Conservation (phyloP, 495 filamentous ascomycete species). For the Chaetomium cochliodes region DNA sequence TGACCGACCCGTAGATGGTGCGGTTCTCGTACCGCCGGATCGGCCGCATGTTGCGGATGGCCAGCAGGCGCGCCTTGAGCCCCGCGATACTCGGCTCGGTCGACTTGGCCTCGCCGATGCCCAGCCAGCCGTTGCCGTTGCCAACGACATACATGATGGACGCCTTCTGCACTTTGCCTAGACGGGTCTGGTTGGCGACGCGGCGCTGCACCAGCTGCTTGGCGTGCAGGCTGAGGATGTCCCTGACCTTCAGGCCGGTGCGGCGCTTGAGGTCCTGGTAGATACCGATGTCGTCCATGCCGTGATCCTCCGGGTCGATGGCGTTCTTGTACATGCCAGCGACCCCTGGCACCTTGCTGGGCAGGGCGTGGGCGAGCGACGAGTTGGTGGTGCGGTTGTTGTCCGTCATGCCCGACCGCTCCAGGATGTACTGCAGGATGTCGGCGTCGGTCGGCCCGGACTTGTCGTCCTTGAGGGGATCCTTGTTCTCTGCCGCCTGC, state of each 20-base stretch:
- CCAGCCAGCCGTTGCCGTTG: slow-evolving; percentile 78
- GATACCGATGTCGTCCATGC: slow-evolving; percentile 42
- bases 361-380: slow-evolving; percentile 44
- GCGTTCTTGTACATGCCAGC: slow-evolving; percentile 50
- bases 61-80: slow-evolving; percentile 66
- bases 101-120: slow-evolving; percentile 86
- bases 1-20: slow-evolving; percentile 84
- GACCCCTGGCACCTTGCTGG: slow-evolving; percentile 46
- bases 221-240: slow-evolving; percentile 55
- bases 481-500: slow-evolving; percentile 38
- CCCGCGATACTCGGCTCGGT: slow-evolving; percentile 64
- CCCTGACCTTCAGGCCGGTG: slow-evolving; percentile 61
- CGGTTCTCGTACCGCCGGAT: slow-evolving; percentile 84
- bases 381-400: slow-evolving; percentile 37
- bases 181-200: slow-evolving; percentile 90
- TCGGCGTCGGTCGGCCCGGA: slow-evolving; percentile 46
- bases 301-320: slow-evolving; percentile 44
- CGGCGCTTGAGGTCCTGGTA: slow-evolving; percentile 59
- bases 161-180: slow-evolving; percentile 78
- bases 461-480: slow-evolving; percentile 43
- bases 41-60: slow-evolving; percentile 83
- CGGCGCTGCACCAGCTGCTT: slow-evolving; percentile 68
- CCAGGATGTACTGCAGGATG: slow-evolving; percentile 44
- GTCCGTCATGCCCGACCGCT: slow-evolving; percentile 42
- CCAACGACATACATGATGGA: slow-evolving; percentile 77